Base-by-base conservation (phyloP, 1,139 yeast species). In the Candida smagusa region DNA sequence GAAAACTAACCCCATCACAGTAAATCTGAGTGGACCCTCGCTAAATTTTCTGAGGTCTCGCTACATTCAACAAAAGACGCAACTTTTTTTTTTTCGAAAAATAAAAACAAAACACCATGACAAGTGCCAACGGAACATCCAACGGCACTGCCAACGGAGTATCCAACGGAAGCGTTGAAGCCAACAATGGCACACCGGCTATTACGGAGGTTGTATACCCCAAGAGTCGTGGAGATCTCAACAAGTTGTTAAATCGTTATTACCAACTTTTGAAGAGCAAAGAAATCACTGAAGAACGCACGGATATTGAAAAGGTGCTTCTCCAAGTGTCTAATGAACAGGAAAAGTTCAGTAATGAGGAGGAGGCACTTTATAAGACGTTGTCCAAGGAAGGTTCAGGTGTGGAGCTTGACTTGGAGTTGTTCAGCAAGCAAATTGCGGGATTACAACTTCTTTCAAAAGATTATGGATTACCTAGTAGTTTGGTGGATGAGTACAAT, bases 371-470 rank as follows among this genome's bases (percentile, higher is more conserved):
- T 32, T 52, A 46, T 32, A 40, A 47, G 7, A 56, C 53, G 6
- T 24, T 48, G 13, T 35, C 34, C 23, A 8, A 38, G 41, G 5
- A 34, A 28, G 3, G 33, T 36, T 1, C 28, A 22, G 13, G 41
- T 72, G 22, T 11, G 9, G 24, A n/a, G 9, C 12, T 36, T 12
- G 87, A 88, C 56, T 48, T 67, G 13, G 68, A 63, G 4, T 58
- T 82, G 36, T 65, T 90, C 41, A 71, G 75, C 39, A 73, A 78
- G 37, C 97, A 90, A 59, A 61, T 92, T 22, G 67, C 80, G 22
- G 87, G 94, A 0, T 77, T 87, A 47, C 89, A 89, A 56, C 58
- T 89, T 25, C 65, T 92, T 37, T 76, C 95, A 2, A 83, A 78
- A 47, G 95, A 89, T 56, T 54, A 87, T 47, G 94, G 86, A 52